These are phyloP conservation scores for Lolium perenne DNA, from an alignment of 176 grass and related monocot genomes.

Conservation along the genomic window DNA sequence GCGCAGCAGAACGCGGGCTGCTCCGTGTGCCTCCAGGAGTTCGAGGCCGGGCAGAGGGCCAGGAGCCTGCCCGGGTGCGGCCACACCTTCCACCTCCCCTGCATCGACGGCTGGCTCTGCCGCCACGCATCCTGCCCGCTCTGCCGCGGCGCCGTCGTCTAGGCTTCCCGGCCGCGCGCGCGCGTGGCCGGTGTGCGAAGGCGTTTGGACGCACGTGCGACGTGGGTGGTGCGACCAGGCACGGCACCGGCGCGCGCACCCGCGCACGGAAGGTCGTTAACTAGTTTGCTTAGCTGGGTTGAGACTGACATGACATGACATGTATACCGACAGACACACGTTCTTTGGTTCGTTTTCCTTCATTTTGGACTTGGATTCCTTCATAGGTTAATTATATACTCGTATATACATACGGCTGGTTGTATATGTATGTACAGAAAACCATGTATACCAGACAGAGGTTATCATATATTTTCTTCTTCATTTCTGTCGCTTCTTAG, in stretches of 20 bases:
- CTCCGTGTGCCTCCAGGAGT: slow-evolving; percentile 88
- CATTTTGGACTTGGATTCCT: background rate
- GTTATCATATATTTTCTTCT: too few species aligned
- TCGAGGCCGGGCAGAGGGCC: slow-evolving; percentile 60
- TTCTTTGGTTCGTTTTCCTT: background rate
- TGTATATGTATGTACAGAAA: background rate
- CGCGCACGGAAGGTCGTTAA: background rate
- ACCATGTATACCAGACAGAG: too few species aligned
- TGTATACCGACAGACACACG: background rate
- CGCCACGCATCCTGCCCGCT: slow-evolving; percentile 76
- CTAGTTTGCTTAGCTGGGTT: background rate
- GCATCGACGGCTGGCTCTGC: slow-evolving; percentile 78
- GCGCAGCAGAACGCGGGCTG: slow-evolving; percentile 50
- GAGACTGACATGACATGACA: slow-evolving; percentile 28
- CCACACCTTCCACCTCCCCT: slow-evolving; percentile 75
- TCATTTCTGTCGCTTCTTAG: too few species aligned
- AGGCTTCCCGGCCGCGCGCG: background rate
- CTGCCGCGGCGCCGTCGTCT: slow-evolving; percentile 53
- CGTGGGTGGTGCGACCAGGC: background rate
- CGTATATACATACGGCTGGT: background rate
- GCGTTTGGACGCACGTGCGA: background rate
- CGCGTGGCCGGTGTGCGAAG: too few species aligned
- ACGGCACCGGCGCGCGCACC: background rate
- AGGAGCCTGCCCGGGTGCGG: slow-evolving; percentile 63
- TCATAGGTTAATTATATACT: background rate